Evolutionary conservation across 2,329 filamentous ascomycete species (phyloP).

Genomic region (Dichotomopilus funicola): DNA sequence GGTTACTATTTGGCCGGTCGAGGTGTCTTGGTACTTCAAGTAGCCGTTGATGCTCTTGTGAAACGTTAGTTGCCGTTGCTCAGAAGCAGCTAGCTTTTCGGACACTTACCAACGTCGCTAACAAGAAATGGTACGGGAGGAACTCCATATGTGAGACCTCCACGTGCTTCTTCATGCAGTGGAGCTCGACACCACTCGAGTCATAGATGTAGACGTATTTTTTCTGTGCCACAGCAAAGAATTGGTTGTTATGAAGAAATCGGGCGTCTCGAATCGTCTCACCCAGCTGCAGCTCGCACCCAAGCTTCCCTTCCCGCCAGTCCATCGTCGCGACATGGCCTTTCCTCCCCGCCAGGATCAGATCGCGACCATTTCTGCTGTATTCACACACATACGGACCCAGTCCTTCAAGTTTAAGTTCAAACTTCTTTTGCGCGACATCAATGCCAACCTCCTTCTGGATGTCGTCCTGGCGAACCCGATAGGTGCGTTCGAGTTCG

Average conservation of each 20-base stretch:
- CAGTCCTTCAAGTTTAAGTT: slow-evolving; percentile 72
- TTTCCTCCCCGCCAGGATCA: slow-evolving; percentile 81
- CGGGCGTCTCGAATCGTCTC: slow-evolving; percentile 86
- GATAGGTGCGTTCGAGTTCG: slow-evolving; percentile 87
- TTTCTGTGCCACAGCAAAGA: slow-evolving; percentile 93
- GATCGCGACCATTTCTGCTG: slow-evolving; percentile 77
- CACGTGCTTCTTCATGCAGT: slow-evolving; percentile 82
- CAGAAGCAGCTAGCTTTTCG: background rate
- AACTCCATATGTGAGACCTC: slow-evolving; percentile 95
- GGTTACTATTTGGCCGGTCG: slow-evolving; percentile 80
- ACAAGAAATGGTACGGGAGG: slow-evolving; percentile 88
- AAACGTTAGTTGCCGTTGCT: slow-evolving; percentile 17
- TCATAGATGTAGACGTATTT: slow-evolving; percentile 98
- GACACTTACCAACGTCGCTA: slow-evolving; percentile 71
- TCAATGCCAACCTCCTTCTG: slow-evolving; percentile 66
- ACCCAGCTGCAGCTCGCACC: slow-evolving; percentile 82
- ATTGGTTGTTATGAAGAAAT: slow-evolving; percentile 93
- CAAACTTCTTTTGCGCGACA: slow-evolving; percentile 88
- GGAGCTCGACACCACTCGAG: slow-evolving; percentile 79
- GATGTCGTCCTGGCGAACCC: slow-evolving; percentile 85
- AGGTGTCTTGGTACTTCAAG: slow-evolving; percentile 91
- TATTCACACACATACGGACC: slow-evolving; percentile 89
- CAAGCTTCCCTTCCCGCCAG: slow-evolving; percentile 86
- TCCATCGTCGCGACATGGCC: slow-evolving; percentile 96
- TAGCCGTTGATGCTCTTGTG: slow-evolving; percentile 67